Base-by-base conservation (phyloP, 257 asterid genomes). In the Plantago major region DNA sequence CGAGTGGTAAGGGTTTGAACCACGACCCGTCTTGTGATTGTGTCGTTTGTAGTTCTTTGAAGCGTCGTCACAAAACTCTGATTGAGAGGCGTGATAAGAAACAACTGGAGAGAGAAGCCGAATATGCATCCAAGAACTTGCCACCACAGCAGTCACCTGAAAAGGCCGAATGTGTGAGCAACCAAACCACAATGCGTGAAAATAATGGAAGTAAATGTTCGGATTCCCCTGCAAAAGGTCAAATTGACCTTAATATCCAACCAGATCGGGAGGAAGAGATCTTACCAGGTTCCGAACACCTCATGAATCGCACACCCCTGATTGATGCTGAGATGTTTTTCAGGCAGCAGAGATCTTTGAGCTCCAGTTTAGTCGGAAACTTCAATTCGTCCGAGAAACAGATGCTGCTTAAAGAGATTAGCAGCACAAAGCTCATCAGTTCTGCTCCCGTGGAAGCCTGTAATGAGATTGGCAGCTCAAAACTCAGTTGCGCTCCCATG, bases 211-310 rank as follows among this genome's bases (percentile, higher is more conserved):
- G 42, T 46, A 67, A 63, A 42, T 38, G 63, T 38, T 74, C 65
- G 14, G 55, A 58, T 26, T 74, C 87, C 6, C 82, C 82, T 5
- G 44, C 74, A 73, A 89, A 86, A 77, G 90, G 90, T 59, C 84
- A 78, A 64, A 81, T 92, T 46, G 99, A 92, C 77, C 95, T 92
- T 42, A 92, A 92, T 74, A 80, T 78, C 61, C 89, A 86, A 82
- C 99, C 97, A 3, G 95, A 84, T 46, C 77, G 83, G 50, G 96
- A 86, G 64, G 98, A 88, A 42, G 97, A 82, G 48, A 43, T 55
- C 46, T 76, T 86, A 8, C 84, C 86, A 33, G 55, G 71, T 42
- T 67, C 81, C 9, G 80, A 74, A 71, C 69, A 73, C 7, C 77
- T 78, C 63, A n/a, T 40, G 54, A 59, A 73, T 48, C 51, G 44